These are phyloP conservation scores for Vicia sativa DNA, from an alignment of 306 rosid species.

Conservation along the genomic window DNA sequence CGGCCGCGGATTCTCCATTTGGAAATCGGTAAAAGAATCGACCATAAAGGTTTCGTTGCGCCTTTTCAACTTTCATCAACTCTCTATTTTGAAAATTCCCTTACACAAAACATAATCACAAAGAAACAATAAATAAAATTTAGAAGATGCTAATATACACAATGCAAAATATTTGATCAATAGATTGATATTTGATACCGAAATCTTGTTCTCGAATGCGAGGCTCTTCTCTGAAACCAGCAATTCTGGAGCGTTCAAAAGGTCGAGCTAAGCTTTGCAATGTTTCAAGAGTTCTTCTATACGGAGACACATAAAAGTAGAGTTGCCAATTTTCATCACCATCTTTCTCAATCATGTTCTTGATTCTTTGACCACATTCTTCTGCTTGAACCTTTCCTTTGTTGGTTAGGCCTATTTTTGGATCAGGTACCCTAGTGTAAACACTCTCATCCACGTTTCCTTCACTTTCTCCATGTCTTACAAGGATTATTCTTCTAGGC, in stretches of 20 bases:
- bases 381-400: conserved; percentile 65
- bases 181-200: conserved; percentile 42
- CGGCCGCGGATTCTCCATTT: conserved; percentile 91
- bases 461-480: conserved; percentile 84
- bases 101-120: conserved; percentile 29
- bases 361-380: conserved; percentile 58
- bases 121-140: background rate
- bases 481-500: conserved; percentile 84
- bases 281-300: conserved; percentile 66
- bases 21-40: conserved; percentile 94
- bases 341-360: conserved; percentile 56
- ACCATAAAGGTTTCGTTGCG: conserved; percentile 64
- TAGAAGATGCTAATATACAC: background rate
- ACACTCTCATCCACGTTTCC: conserved; percentile 77
- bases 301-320: conserved; percentile 86
- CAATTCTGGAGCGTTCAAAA: conserved; percentile 62
- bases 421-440: conserved; percentile 74
- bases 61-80: conserved; percentile 68
- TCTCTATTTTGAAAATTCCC: conserved; percentile 94
- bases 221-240: conserved; percentile 90
- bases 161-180: background rate
- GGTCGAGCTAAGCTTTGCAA: conserved; percentile 62
- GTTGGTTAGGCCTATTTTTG: conserved; percentile 63
- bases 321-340: conserved; percentile 55
- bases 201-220: conserved; percentile 89